Base-by-base conservation (phyloP, 2,329 filamentous ascomycete genomes). In the Talaromyces rugulosus region DNA sequence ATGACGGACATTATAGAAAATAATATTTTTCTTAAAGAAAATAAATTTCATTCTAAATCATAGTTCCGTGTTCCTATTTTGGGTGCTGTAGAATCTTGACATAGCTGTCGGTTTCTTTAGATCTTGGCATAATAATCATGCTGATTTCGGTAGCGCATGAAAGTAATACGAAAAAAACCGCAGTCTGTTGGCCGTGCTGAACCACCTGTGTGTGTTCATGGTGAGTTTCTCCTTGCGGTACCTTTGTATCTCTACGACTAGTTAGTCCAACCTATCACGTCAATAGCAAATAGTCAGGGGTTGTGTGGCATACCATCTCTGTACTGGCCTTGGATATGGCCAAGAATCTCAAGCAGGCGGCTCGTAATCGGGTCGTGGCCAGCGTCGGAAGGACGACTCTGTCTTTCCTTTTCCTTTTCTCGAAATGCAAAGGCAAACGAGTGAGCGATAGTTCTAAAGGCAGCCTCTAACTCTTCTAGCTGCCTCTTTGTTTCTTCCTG, bases 1-100 rank as follows among this genome's bases (percentile, higher is more conserved):
- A 75, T 71, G 77, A 79, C 76, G 77, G 69, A 79, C 77, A 79
- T 78, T 65, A 36, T 23, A 31, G n/a, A 28, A n/a, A 61, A 50
- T 58, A 58, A 18, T 11, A 34, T 42, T 34, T 5, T 51, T n/a
- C 5, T 31, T 30, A 4, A 55, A 18, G 9, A 23, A 47, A 47
- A 16, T 44, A 7, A 7, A 44, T 36, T 36, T 12, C 33, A 44
- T 6, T 36, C 34, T 16, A 16, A 16, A 36, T 5, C 33, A 12
- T 34, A 36, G 14, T 36, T 6, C 34, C 12, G 34, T 36, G 34
- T 47, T 44, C 31, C n/a, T 27, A 4, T 34, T 34, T 55, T 55
- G 14, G n/a, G 51, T 31, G 27, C 51, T 30, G 51, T 53, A 16
- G 14, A 14, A 9, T 44, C 28, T 23, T 59, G 23, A 5, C 23